Evolutionary conservation across 1,284 basidiomycete species (phyloP), one percentile per base, ranked within the genome.

Genomic region (Cryptococcus floricola): DNA sequence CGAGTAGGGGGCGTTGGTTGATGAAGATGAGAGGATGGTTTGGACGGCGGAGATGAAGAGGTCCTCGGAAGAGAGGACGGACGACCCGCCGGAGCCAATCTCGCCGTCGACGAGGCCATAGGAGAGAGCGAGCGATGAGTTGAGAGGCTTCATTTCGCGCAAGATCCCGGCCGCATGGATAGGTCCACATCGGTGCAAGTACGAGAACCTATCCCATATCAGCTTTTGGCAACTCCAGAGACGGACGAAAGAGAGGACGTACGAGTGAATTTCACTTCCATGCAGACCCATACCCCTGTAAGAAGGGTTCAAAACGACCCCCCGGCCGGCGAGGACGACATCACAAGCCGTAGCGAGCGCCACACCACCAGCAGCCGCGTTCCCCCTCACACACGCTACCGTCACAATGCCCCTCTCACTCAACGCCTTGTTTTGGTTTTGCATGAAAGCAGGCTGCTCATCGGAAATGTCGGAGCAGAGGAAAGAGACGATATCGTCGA

Each of bases 351-450:
- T 75, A 1, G 78, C 79, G 41, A 80, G 62, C 2, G 79, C 79
- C 10, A 80, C 74, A 23, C 79, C 79, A 5, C 79, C 79, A 3
- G 79, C 79, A 19, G 79, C 79, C 1, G 78, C 78, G 61, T 80
- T 80, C 23, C 77, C 78, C 9, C 76, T 65, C 18, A 80, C 57
- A 46, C 78, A 78, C 0, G 79, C 73, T 28, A 80, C 69, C 1
- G 78, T 80, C n/a, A 75, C 60, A 46, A 80, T 73, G 2, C 75
- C 76, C 14, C 77, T 66, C 50, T 75, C 68, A 7, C 69, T 68
- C 2, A 79, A 66, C 5, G 75, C 66, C 23, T 66, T 65, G 1
- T 5, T 5, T 5, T 67, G 57, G 27, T 61, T 64, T 51, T 69
- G 60, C 50, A 77, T 69, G 59, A 77, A 73, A 8, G 71, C 66